Evolutionary conservation across 495 filamentous ascomycete genomes (phyloP).

Genomic region (Neurospora sp.): DNA sequence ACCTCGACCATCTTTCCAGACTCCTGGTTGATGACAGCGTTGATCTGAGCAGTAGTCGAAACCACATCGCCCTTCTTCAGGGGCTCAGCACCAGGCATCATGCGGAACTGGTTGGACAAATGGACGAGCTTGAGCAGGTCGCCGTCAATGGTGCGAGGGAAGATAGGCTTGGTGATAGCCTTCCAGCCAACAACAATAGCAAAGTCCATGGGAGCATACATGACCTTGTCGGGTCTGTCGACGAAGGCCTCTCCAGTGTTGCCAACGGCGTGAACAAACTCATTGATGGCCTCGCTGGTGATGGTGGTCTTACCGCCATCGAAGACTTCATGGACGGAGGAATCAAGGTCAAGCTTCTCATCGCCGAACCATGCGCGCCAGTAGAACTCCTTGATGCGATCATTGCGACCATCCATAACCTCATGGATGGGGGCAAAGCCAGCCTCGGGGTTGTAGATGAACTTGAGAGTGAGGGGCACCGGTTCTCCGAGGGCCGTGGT

Average conservation of each 20-base stretch:
- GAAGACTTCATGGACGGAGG: slow-evolving; percentile 73
- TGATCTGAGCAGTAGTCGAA: slow-evolving; percentile 89
- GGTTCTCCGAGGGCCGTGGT: slow-evolving; percentile 71
- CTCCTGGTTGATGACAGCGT: slow-evolving; percentile 95
- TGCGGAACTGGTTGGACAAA: slow-evolving; percentile 92
- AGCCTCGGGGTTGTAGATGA: slow-evolving; percentile 86
- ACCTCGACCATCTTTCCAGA: slow-evolving; percentile 99
- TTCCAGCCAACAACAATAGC: slow-evolving; percentile 99
- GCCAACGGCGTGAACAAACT: slow-evolving; percentile 96
- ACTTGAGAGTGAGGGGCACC: slow-evolving; percentile 69
- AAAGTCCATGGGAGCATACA: slow-evolving; percentile 97
- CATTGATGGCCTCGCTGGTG: slow-evolving; percentile 84
- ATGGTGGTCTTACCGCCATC: slow-evolving; percentile 79
- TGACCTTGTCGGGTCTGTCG: slow-evolving; percentile 87
- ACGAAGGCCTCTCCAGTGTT: slow-evolving; percentile 99
- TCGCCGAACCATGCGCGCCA: slow-evolving; percentile 94
- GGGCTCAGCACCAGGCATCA: slow-evolving; percentile 92
- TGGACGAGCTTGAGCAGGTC: slow-evolving; percentile 93
- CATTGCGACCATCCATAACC: slow-evolving; percentile 88
- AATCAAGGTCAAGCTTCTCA: slow-evolving; percentile 73
- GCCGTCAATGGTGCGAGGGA: slow-evolving; percentile 88
- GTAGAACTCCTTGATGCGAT: slow-evolving; percentile 97
- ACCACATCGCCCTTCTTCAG: slow-evolving; percentile 90
- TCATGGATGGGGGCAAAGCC: slow-evolving; percentile 94
- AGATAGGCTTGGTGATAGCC: slow-evolving; percentile 96